These are phyloP conservation scores for Alternaria sp. DNA, from an alignment of 2,329 filamentous ascomycete species.

Conservation along the genomic window DNA sequence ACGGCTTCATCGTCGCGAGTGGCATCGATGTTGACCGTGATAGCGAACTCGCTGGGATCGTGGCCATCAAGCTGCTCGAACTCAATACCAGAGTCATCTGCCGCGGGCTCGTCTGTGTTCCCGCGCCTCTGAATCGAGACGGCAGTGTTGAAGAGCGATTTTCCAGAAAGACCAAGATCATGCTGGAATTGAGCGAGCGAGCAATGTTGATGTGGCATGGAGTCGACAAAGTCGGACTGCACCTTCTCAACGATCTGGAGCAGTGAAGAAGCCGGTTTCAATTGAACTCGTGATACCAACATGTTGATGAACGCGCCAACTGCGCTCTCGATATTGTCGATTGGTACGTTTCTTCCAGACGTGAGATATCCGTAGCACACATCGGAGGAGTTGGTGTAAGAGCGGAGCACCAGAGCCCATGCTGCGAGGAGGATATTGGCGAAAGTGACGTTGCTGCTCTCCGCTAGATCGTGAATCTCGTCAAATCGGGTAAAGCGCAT, in stretches of 20 bases:
- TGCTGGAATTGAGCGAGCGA: slow-evolving; percentile 56
- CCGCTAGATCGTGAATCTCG: slow-evolving; percentile 38
- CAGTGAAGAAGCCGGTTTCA: slow-evolving; percentile 23
- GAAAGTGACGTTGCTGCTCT: slow-evolving; percentile 35
- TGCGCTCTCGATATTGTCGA: slow-evolving; percentile 54
- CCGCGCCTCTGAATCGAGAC: slow-evolving; percentile 44
- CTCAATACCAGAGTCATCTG: slow-evolving; percentile 20
- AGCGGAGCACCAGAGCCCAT: slow-evolving; percentile 41
- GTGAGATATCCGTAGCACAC: slow-evolving; percentile 48
- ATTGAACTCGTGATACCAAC: slow-evolving; percentile 33
- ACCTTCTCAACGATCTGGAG: slow-evolving; percentile 34
- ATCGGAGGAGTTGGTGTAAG: slow-evolving; percentile 38
- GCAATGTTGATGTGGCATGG: slow-evolving; percentile 41
- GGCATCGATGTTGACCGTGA: slow-evolving; percentile 43
- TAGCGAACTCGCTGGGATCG: slow-evolving; percentile 42
- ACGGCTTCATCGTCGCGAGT: slow-evolving; percentile 38
- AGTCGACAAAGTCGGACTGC: slow-evolving; percentile 41
- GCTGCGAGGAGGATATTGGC: slow-evolving; percentile 42
- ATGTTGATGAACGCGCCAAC: slow-evolving; percentile 57
- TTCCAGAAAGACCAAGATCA: slow-evolving; percentile 44
- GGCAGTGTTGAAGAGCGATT: slow-evolving; percentile 57
- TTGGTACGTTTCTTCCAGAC: slow-evolving; percentile 51
- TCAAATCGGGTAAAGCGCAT: slow-evolving; percentile 38
- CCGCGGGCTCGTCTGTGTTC: slow-evolving; percentile 6
- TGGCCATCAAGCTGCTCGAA: slow-evolving; percentile 39